These are phyloP conservation scores for Phymatotrichopsis omnivora DNA, from an alignment of 2,329 filamentous ascomycete genomes.

Conservation along the genomic window DNA sequence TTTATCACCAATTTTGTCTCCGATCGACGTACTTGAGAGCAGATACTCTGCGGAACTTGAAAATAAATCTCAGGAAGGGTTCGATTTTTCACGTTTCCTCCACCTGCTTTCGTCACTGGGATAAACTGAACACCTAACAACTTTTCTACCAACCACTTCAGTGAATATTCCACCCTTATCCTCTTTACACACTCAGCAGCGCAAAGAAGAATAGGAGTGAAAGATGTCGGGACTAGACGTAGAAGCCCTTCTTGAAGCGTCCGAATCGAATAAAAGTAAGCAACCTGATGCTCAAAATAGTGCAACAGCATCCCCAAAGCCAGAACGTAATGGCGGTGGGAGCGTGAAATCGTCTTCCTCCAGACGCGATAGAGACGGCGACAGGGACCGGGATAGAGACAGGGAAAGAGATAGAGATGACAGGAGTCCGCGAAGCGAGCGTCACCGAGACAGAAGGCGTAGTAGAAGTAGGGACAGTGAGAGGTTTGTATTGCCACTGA, in stretches of 20 bases:
- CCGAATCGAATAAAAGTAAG: slow-evolving; percentile 46
- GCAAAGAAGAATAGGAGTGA: slow-evolving; percentile 27
- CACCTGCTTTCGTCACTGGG: slow-evolving; percentile 24
- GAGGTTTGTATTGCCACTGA: slow-evolving; percentile 56
- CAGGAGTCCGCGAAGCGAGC: slow-evolving; percentile 59
- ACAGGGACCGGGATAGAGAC: slow-evolving; percentile 47
- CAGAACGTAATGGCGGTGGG: slow-evolving; percentile 36
- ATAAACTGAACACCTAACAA: slow-evolving; percentile 26
- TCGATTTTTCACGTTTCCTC: slow-evolving; percentile 23
- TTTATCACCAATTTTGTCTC: no score
- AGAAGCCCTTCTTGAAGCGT: slow-evolving; percentile 81
- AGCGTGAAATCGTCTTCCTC: slow-evolving; percentile 36
- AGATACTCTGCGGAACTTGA: no score
- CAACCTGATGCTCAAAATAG: slow-evolving; percentile 29
- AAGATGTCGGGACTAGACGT: slow-evolving; percentile 66
- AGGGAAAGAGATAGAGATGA: slow-evolving; percentile 48
- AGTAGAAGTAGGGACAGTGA: slow-evolving; percentile 73
- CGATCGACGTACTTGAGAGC: no score
- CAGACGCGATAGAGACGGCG: slow-evolving; percentile 33
- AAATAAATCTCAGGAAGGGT: no score
- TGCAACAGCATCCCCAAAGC: slow-evolving; percentile 36
- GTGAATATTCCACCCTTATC: slow-evolving; percentile 31
- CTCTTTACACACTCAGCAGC: slow-evolving; percentile 15
- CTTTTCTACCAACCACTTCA: slow-evolving; percentile 31
- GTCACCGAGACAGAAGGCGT: slow-evolving; percentile 57